phyloP scores from a whole-genome alignment of 2,329 filamentous ascomycete species.

The Aspergillus bombycis region DNA sequence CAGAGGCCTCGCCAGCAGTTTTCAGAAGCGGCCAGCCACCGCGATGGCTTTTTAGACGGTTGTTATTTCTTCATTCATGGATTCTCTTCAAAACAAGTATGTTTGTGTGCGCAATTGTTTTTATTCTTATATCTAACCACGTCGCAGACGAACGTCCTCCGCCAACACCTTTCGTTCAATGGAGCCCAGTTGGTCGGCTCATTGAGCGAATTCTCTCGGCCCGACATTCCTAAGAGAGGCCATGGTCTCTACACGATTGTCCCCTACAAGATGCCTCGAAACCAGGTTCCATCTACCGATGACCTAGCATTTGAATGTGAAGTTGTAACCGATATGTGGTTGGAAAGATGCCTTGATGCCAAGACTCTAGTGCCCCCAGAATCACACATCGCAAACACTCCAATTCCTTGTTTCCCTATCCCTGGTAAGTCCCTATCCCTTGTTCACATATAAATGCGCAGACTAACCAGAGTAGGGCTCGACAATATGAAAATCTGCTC shows the following conservation, averaged over 20 bases:
- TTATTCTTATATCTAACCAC: constrained; percentile 16
- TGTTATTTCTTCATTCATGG: constrained; percentile 65
- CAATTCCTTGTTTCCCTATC: constrained; percentile 73
- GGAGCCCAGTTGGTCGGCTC: constrained; percentile 44
- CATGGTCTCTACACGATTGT: constrained; percentile 44
- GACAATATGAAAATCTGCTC: constrained; percentile 72
- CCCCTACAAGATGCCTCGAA: constrained; percentile 39
- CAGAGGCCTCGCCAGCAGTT: constrained; percentile 16
- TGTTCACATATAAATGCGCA: background rate
- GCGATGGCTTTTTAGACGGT: constrained; percentile 55
- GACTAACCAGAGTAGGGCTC: constrained; percentile 58
- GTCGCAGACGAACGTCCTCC: constrained; percentile 39
- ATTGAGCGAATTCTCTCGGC: constrained; percentile 37
- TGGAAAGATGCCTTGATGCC: constrained; percentile 83
- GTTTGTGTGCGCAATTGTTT: constrained; percentile 41
- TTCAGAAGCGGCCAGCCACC: constrained; percentile 26
- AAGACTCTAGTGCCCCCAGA: constrained; percentile 71
- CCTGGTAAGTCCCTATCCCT: background rate
- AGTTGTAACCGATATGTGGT: constrained; percentile 84
- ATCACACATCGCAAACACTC: constrained; percentile 73
- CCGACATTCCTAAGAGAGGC: constrained; percentile 37
- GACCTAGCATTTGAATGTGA: constrained; percentile 48
- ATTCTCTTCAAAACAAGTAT: constrained; percentile 58
- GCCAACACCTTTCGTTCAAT: constrained; percentile 44
- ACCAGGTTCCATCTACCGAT: constrained; percentile 41